phyloP scores from a whole-genome alignment of 2,329 filamentous ascomycete genomes.

The Dothideomycetidae sp. region DNA sequence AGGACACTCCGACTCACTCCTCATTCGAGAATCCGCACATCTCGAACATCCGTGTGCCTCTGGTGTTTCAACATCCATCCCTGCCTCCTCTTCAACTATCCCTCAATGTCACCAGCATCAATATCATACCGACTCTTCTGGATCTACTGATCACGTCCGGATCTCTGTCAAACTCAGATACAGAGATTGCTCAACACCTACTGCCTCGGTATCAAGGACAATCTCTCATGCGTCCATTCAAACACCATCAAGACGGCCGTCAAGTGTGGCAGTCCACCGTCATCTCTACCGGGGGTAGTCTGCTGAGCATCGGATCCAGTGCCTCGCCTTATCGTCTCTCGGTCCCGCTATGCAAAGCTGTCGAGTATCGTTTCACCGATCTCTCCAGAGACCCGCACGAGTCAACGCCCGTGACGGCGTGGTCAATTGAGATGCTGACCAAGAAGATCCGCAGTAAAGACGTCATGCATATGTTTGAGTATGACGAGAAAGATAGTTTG shows the following conservation, averaged over 20 bases:
- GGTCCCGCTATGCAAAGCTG: constrained; percentile 5
- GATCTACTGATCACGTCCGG: constrained; percentile 30
- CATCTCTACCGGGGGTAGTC: constrained; percentile 10
- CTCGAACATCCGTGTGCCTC: constrained; percentile 30
- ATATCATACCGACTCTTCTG: constrained; percentile 33
- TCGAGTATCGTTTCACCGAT: constrained; percentile 9
- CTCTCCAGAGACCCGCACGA: constrained; percentile 4
- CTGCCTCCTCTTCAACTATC: constrained; percentile 29
- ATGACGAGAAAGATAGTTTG: neutral
- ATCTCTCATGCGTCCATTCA: constrained; percentile 27
- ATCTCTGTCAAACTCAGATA: constrained; percentile 24
- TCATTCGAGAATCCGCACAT: constrained; percentile 33
- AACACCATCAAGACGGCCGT: neutral
- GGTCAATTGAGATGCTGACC: neutral
- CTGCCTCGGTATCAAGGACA: constrained; percentile 34
- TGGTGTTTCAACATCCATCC: constrained; percentile 31
- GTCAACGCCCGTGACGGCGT: constrained; percentile 1
- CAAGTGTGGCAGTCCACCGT: neutral
- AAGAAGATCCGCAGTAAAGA: neutral
- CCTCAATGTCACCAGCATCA: constrained; percentile 28
- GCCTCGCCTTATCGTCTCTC: constrained; percentile 5
- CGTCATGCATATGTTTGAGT: no score
- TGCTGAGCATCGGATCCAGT: constrained; percentile 7
- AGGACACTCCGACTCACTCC: constrained; percentile 24
- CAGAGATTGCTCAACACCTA: constrained; percentile 25